Evolutionary conservation across 768 basidiomycete genomes (phyloP).

Genomic region (Macrolepiota dolichaula): DNA sequence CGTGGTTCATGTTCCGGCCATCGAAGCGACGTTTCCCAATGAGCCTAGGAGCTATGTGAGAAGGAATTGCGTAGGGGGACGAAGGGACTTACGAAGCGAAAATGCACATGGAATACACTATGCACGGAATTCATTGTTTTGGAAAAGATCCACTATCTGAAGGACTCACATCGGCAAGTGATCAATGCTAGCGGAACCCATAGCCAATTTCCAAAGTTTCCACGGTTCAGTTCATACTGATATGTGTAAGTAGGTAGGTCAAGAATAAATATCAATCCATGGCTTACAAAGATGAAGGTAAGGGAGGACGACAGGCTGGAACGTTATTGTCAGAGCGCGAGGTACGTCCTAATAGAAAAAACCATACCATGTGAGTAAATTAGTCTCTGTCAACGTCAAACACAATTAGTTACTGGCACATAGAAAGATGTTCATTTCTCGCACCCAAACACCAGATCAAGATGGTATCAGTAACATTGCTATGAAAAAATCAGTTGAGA

Average conservation of each 20-base stretch:
- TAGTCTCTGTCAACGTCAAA: neutral
- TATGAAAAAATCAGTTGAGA: neutral
- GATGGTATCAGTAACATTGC: neutral
- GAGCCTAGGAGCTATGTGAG: neutral
- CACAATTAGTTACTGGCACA: neutral
- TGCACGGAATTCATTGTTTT: neutral
- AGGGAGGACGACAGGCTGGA: neutral
- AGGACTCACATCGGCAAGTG: conserved; percentile 8
- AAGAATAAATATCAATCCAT: neutral
- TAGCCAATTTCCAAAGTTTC: neutral
- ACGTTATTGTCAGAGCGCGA: too few species aligned
- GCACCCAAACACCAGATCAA: neutral
- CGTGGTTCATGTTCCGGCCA: neutral
- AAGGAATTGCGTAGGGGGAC: too few species aligned
- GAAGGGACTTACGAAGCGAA: neutral
- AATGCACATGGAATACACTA: conserved; percentile 3
- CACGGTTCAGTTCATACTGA: neutral
- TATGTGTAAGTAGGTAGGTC: neutral
- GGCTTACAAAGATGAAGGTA: neutral
- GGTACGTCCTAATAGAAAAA: neutral
- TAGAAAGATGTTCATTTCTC: neutral
- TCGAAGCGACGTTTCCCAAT: neutral
- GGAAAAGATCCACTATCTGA: neutral
- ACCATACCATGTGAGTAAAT: neutral
- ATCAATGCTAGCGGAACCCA: conserved; percentile 12